phyloP scores from a whole-genome alignment of 352 stramenopile genomes.

The Thalassiosira sp. region DNA sequence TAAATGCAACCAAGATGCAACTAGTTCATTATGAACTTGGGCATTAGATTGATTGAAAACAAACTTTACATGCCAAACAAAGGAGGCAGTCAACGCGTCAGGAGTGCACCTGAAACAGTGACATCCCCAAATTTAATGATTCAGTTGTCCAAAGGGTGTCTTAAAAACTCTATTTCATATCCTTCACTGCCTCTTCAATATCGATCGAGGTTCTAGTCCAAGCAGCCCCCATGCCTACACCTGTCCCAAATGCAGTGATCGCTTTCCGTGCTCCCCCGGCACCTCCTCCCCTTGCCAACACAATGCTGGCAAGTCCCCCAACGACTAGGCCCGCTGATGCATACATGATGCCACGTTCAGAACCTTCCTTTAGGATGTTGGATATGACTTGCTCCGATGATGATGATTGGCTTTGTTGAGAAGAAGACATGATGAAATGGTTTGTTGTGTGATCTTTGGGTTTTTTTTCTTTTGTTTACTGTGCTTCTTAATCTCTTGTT shows the following conservation, averaged over 20 bases:
- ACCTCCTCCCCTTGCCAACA: conserved; percentile 67
- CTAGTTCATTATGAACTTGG: too few relatives aligned
- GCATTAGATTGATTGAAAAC: too few relatives aligned
- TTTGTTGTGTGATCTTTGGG: conserved; percentile 5
- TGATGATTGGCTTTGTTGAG: conserved; percentile 30
- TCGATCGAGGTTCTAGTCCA: conserved; percentile 77
- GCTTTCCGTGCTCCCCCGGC: conserved; percentile 59
- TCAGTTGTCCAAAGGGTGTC: neutral
- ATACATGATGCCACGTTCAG: conserved; percentile 64
- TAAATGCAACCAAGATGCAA: too few relatives aligned
- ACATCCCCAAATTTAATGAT: neutral
- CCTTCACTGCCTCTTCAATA: conserved; percentile 67
- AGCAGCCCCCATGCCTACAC: conserved; percentile 65
- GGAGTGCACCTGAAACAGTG: neutral
- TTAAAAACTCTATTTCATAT: conserved; percentile 33
- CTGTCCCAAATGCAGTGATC: conserved; percentile 72
- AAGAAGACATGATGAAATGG: conserved; percentile 24
- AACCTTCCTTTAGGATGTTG: conserved; percentile 67
- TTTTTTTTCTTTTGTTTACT: neutral
- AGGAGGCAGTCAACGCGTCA: too few relatives aligned
- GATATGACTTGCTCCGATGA: conserved; percentile 65
- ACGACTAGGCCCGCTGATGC: conserved; percentile 63
- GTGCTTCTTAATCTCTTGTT: neutral
- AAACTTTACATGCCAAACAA: too few relatives aligned
- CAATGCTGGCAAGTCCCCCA: conserved; percentile 71